phyloP scores from a whole-genome alignment of 345 rosid genomes.

The Lepidium aucheri region DNA sequence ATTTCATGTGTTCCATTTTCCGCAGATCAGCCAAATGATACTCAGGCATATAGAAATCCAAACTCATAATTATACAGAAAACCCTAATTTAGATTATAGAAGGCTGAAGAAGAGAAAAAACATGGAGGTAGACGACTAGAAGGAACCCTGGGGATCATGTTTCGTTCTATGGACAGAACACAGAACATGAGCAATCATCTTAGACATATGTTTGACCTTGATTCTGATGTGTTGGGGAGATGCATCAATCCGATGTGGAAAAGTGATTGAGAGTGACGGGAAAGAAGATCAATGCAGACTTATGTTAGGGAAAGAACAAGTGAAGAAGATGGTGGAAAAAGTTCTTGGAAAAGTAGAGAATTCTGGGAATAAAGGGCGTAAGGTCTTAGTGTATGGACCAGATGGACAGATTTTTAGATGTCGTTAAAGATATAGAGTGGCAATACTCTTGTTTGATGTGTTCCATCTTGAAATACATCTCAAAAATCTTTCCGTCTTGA shows the following conservation, averaged over 20 bases:
- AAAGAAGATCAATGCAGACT: neutral
- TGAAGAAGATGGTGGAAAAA: neutral
- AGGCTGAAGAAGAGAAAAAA: too few relatives aligned
- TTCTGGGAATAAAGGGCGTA: neutral
- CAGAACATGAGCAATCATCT: neutral
- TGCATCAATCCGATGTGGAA: neutral
- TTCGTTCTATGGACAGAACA: neutral
- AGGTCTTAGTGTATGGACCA: conserved; percentile 4
- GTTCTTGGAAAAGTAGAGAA: neutral
- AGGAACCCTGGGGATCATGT: neutral
- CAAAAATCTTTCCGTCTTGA: too few relatives aligned
- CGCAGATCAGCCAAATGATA: conserved; percentile 55
- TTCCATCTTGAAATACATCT: too few relatives aligned
- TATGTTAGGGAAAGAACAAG: neutral
- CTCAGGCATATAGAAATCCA: conserved; percentile 37
- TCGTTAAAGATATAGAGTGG: conserved; percentile 7
- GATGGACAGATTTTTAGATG: neutral
- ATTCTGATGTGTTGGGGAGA: neutral
- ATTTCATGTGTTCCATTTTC: conserved; percentile 86
- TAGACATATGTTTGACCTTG: neutral
- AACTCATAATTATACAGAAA: too few relatives aligned
- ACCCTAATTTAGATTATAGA: too few relatives aligned
- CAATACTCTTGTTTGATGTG: too few relatives aligned
- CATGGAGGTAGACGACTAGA: neutral
- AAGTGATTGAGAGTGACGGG: neutral